Base-by-base conservation (phyloP, 1,284 basidiomycete species). In the Rhodotorula sp. region DNA sequence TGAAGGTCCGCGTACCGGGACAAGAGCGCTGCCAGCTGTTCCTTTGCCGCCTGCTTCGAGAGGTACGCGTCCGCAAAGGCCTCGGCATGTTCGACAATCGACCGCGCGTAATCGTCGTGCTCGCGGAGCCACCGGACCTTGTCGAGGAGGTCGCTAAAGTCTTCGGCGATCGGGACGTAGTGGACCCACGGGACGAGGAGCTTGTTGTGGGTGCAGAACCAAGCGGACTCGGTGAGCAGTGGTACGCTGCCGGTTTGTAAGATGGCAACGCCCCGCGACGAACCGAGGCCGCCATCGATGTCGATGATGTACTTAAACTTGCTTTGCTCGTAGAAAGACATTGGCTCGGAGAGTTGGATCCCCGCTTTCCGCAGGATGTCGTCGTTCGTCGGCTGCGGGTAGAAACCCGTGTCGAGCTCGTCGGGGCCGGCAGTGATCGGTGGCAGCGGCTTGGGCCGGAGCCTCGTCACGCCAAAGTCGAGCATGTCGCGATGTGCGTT, bases 241-340 rank as follows among this genome's bases (percentile, higher is more conserved):
- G 59, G 59, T 5, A 60, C 59, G 45, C 59, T 48, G 45, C 59
- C 59, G 3, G 45, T 60, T 26, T 48, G 45, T 10, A 60, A 16
- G 21, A 48, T 43, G 18, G 45, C n/a, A 21, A 60, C 23, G 34
- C 59, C 23, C 18, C 59, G 45, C 45, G 59, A 60, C 45, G 59
- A 60, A 14, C 59, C 59, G n/a, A 60, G 59, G 45, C 59, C 59
- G 59, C 59, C 59, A 18, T 60, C 45, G 6, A 60, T 16, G 59
- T 60, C 59, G 59, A 60, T 47, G 45, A 60, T 26, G 59, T 60
- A 60, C 26, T 60, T 60, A 45, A 28, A 60, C 6, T 45, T n/a
- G 18, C 59, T 60, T 28, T 60, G 59, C 26, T 60, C 59, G 45
- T 16, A 15, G 45, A 60, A 48, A 2, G 59, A 28, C 45, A 60